These are phyloP conservation scores for Aspergillus spinulosporus DNA, from an alignment of 2,329 filamentous ascomycete genomes.

Conservation along the genomic window DNA sequence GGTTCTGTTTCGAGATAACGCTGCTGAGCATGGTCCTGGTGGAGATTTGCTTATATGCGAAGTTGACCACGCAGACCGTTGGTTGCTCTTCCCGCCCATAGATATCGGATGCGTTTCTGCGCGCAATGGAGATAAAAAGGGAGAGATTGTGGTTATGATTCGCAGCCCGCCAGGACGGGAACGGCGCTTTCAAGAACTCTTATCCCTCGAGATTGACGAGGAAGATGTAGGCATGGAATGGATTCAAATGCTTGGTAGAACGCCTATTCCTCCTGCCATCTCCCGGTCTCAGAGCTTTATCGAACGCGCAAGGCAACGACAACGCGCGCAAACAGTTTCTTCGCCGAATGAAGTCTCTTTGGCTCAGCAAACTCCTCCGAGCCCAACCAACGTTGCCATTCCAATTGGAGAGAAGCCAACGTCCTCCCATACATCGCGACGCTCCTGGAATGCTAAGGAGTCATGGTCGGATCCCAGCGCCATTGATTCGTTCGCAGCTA, in stretches of 20 bases:
- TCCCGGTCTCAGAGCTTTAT: conserved; percentile 56
- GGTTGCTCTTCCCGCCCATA: conserved; percentile 89
- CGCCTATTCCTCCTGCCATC: conserved; percentile 62
- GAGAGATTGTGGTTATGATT: conserved; percentile 83
- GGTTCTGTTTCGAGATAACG: conserved; percentile 78
- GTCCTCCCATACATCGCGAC: conserved; percentile 51
- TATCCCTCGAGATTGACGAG: conserved; percentile 74
- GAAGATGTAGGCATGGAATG: conserved; percentile 80
- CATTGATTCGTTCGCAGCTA: conserved; percentile 28
- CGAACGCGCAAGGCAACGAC: conserved; percentile 41
- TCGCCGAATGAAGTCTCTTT: conserved; percentile 24
- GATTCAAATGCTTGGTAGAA: conserved; percentile 76
- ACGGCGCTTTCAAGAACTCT: conserved; percentile 77
- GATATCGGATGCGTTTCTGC: conserved; percentile 72
- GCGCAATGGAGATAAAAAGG: conserved; percentile 68
- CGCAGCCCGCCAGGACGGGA: conserved; percentile 64
- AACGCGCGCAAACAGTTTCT: conserved; percentile 28
- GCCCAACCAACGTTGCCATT: conserved; percentile 58
- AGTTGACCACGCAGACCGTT: conserved; percentile 72
- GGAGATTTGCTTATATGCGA: conserved; percentile 93
- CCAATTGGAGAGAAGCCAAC: conserved; percentile 61
- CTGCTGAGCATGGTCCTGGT: conserved; percentile 62
- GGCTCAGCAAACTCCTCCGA: conserved; percentile 45
- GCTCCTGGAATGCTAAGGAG: conserved; percentile 31
- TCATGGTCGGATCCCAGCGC: conserved; percentile 35